Evolutionary conservation across 345 rosid species (phyloP), one percentile per base, ranked within the genome.

Genomic region (Gossypium stocksii): DNA sequence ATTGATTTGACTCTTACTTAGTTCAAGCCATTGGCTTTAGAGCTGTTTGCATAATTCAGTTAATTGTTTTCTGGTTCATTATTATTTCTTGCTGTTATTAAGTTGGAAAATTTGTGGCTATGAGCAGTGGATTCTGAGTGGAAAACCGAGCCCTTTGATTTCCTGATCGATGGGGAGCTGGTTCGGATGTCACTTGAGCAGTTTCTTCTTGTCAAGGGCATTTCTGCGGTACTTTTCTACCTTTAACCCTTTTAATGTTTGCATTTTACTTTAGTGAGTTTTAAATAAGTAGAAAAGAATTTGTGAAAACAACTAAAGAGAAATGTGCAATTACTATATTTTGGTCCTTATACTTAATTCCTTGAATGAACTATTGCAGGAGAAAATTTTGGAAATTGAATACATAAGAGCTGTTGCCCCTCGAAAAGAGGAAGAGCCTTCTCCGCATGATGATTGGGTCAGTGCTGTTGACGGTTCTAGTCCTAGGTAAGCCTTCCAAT

Each of bases 401-500:
- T 95, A 91, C 83, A 86, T 93, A 49, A 90, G 88, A 80, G 98
- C 94, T 57, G 96, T 95, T 73, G 87, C 82, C 16, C 97, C 97
- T 48, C 80, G 93, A 59, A 91, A 83, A 77, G 93, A 93, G 85
- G 98, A 93, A 68, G 87, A 85, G 13, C 91, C 91, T 58, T 91
- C 87, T 27, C 86, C 87, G 38, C 98, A 95, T 86, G 97, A 95
- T 80, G 99, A 95, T 59, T 93, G 98, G 99, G 99, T 95, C 70
- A 93, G 96, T 80, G 94, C 98, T 4, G 93, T 91, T 41, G 89
- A 90, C 78, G 97, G 94, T 68, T 91, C 93, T 72, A 83, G 80
- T 81, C 80, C 91, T 69, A 77, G 86, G 98, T 95, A 84, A 53
- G 81, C 58, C 58, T 51, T 14, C 66, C 12, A 52, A 71, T 29